These are phyloP conservation scores for Candida endomychidarum DNA, from an alignment of 805 yeast genomes.

Conservation along the genomic window DNA sequence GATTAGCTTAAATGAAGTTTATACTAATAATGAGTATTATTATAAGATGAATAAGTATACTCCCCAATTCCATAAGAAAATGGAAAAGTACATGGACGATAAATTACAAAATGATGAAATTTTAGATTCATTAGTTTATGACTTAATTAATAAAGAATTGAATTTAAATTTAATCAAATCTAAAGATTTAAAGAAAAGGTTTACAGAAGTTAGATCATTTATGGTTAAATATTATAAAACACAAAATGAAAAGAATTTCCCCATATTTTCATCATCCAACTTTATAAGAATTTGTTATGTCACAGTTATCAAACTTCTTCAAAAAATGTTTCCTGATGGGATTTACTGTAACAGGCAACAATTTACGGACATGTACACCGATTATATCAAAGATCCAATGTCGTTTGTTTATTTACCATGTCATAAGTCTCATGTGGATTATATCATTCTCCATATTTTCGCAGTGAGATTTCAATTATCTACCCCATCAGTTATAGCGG, in stretches of 20 bases:
- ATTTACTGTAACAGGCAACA: slow-evolving; percentile 38
- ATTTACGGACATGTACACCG: slow-evolving; percentile 27
- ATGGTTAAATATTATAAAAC: slow-evolving; percentile 37
- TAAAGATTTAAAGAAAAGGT: slow-evolving; percentile 30
- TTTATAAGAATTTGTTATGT: slow-evolving; percentile 37
- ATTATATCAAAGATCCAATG: slow-evolving; percentile 41
- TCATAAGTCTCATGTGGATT: slow-evolving; percentile 63
- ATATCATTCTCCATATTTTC: slow-evolving; percentile 55
- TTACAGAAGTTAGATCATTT: slow-evolving; percentile 36
- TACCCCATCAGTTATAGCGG: slow-evolving; percentile 59
- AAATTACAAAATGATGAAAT: slow-evolving; percentile 33
- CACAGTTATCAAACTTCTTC: slow-evolving; percentile 34
- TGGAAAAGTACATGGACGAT: slow-evolving; percentile 31
- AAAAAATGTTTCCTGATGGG: slow-evolving; percentile 43
- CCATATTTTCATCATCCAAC: slow-evolving; percentile 26
- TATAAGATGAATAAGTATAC: slow-evolving; percentile 34
- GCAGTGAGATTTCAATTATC: slow-evolving; percentile 54
- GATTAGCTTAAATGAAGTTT: slow-evolving; percentile 29
- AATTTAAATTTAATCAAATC: slow-evolving; percentile 37
- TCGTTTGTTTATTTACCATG: slow-evolving; percentile 54
- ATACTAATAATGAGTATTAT: slow-evolving; percentile 32
- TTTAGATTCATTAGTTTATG: slow-evolving; percentile 36
- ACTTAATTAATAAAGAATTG: slow-evolving; percentile 37
- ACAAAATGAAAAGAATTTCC: slow-evolving; percentile 39
- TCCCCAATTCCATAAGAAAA: slow-evolving; percentile 26